phyloP scores from a whole-genome alignment of 192 early-diverging fungal genomes.

The Allomyces macrogynus region DNA sequence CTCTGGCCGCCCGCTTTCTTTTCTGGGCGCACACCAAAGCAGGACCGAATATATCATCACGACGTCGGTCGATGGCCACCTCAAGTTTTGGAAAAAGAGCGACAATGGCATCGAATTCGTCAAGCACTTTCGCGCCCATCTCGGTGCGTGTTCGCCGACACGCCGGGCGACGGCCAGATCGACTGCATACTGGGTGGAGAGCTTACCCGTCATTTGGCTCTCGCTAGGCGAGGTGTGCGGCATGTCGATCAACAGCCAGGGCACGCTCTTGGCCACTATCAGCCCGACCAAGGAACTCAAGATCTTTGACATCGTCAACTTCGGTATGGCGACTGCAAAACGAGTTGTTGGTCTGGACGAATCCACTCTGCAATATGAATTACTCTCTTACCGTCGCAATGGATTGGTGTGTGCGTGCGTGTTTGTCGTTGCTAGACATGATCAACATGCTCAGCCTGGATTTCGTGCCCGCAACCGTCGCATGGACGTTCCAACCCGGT shows the following conservation, averaged over 20 bases:
- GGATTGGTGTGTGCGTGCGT: too few relatives aligned
- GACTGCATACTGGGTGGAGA: too few relatives aligned
- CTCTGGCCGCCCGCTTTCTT: neutral
- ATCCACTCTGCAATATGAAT: too few relatives aligned
- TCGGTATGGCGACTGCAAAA: slow-evolving; percentile 30
- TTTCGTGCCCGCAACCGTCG: slow-evolving; percentile 51
- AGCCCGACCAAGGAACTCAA: slow-evolving; percentile 71
- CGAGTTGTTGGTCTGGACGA: too few relatives aligned
- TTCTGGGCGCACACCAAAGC: neutral
- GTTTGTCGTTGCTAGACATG: slow-evolving; percentile 48
- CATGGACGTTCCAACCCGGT: slow-evolving; percentile 69
- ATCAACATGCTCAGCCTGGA: slow-evolving; percentile 76
- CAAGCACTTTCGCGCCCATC: slow-evolving; percentile 83
- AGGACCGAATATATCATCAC: slow-evolving; percentile 87
- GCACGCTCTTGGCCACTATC: slow-evolving; percentile 58
- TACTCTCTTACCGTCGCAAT: slow-evolving; percentile 1
- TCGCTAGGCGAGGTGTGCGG: neutral
- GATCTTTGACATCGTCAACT: slow-evolving; percentile 88
- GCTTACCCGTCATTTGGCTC: too few relatives aligned
- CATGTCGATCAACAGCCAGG: slow-evolving; percentile 32
- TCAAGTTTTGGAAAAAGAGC: slow-evolving; percentile 99
- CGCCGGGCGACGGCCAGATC: too few relatives aligned
- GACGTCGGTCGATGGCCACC: slow-evolving; percentile 80
- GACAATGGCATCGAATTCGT: slow-evolving; percentile 88
- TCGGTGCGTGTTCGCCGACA: slow-evolving; percentile 23